Evolutionary conservation across 2,329 filamentous ascomycete species (phyloP), one percentile per base, ranked within the genome.

Genomic region (Claviceps sp.): DNA sequence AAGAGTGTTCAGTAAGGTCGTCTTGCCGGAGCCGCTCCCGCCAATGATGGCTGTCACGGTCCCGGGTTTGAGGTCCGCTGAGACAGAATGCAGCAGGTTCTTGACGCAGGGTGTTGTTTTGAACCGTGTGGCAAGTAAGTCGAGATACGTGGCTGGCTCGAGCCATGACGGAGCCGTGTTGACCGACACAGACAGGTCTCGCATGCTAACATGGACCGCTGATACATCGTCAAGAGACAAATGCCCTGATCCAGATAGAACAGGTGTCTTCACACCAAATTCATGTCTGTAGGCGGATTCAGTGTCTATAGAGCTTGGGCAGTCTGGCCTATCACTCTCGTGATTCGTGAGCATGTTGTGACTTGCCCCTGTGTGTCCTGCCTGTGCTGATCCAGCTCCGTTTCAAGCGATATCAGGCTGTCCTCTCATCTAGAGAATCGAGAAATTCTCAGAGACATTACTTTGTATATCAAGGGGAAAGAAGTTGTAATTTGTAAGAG

Each of bases 1-100:
- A 68, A 88, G 75, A 20, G 81, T 78, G 62, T 88, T 89, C 37
- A 89, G 69, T 52, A 86, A 66, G 0, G 81, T 84, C 3, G 82
- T 86, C 68, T 88, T 88, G 0, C 85, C 85, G 1, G 80, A 84
- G 20, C 85, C 85, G 60, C 81, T 84, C 3, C 84, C 83, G 9
- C 85, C 85, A 52, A 89, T 80, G 50, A 89, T 88, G 8, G 85
- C 85, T 0, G 84, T 88, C 42, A 90, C 65, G 3, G 79, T 83
- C 3, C 85, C 83, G 7, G 78, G 74, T 3, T 73, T 71, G 62
- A 88, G 76, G 23, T 79, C 74, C 2, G 83, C 83, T 56, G 76
- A 77, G 45, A 88, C 77, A 34, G 77, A 75, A 50, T 81, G 70
- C 9, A 89, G 68, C 11, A 89, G 77, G 5, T 68, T 64, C 60